Base-by-base conservation (phyloP, 768 basidiomycete genomes). In the Guyanaporus albipodus region DNA sequence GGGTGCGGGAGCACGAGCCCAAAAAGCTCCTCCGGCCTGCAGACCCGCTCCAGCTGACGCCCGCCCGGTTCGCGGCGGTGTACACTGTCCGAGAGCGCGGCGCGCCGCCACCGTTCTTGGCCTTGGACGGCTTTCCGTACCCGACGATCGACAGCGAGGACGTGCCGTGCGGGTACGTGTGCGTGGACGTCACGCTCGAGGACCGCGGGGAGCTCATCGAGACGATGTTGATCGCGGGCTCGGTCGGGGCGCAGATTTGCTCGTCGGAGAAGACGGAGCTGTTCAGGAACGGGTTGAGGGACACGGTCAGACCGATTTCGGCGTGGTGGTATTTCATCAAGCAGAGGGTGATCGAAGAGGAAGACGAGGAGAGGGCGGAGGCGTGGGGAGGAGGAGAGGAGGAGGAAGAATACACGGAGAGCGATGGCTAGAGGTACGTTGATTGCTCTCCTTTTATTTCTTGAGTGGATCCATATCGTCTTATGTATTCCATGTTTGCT, bases 301-400 rank as follows among this genome's bases (percentile, higher is more conserved):
- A 68, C 38, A 69, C 59, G 4, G 58, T 63, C 22, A 52, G 54
- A 35, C 61, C 66, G 1, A 48, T 69, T n/a, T 50, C 54, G 18
- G 67, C 56, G 8, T 68, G 64, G 66, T 68, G 67, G 67, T 55
- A 61, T 41, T 56, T 69, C 27, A 24, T 54, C 32, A 55, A 51
- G 23, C 42, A 33, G 34, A 22, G 42, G 10, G 19, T 27, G 24
- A 14, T 31, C n/a, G 19, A 14, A 4, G 29, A 37, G 8, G 42
- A 29, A 28, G 24, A 49, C 2, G 38, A 34, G 18, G 43, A 40
- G 3, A n/a, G n/a, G n/a, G n/a, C n/a, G n/a, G n/a, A n/a, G n/a
- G n/a, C n/a, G n/a, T n/a, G n/a, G n/a, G n/a, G n/a, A n/a, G n/a
- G n/a, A n/a, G n/a, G n/a, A n/a, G n/a, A n/a, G n/a, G n/a, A n/a